A percentile compares a stretch with the other conserved stretches of the same genome.
phyloP scores from a whole-genome alignment of 257 asterid species.

The Plectranthus barbatus region DNA sequence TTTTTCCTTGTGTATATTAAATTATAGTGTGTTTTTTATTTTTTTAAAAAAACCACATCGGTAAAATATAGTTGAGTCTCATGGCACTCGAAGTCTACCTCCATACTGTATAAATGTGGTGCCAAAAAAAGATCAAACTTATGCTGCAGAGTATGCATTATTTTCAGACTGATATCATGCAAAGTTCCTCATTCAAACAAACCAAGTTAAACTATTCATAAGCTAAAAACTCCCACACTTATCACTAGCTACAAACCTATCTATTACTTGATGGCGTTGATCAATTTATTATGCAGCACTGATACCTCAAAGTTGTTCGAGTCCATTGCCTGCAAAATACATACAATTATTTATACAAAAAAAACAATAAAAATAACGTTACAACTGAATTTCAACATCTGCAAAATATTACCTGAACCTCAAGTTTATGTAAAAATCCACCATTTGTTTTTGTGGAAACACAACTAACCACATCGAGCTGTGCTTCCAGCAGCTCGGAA shows the following conservation, averaged over 20 bases:
- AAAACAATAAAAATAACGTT: neutral
- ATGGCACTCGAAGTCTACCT: too few species aligned
- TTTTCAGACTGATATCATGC: neutral
- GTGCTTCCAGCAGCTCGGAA: conserved; percentile 17
- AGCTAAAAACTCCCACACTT: neutral
- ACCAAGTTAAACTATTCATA: neutral
- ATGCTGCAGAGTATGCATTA: neutral
- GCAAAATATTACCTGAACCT: conserved; percentile 32
- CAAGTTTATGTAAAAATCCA: conserved; percentile 30
- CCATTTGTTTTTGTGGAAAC: conserved; percentile 30
- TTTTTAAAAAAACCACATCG: too few species aligned
- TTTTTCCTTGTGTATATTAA: too few species aligned
- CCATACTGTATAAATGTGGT: too few species aligned
- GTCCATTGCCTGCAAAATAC: neutral
- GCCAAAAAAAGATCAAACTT: too few species aligned
- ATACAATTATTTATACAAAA: too few species aligned
- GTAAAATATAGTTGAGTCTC: too few species aligned
- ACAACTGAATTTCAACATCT: neutral
- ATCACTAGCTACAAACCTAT: neutral
- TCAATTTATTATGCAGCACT: conserved; percentile 12
- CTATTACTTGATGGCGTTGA: neutral
- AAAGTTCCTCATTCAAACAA: neutral
- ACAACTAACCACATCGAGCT: conserved; percentile 33
- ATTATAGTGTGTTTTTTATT: too few species aligned
- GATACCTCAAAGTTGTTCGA: neutral